phyloP scores from a whole-genome alignment of 2,329 filamentous ascomycete genomes.

The Tolypocladium ophioglossoides region DNA sequence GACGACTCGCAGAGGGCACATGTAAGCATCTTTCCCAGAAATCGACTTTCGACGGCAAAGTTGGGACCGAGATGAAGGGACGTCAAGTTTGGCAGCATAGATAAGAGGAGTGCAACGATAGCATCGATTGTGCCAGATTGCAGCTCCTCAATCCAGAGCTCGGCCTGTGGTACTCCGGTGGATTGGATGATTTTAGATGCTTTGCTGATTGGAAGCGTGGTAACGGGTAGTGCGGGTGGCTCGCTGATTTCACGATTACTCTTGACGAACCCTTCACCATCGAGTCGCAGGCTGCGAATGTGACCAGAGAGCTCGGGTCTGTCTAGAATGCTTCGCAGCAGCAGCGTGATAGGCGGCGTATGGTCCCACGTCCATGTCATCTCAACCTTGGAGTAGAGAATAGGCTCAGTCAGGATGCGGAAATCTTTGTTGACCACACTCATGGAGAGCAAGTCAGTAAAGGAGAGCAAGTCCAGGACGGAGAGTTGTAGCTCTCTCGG shows the following conservation, averaged over 20 bases:
- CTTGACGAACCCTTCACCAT: background rate
- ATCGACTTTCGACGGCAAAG: background rate
- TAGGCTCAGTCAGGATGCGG: background rate
- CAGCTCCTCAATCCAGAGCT: background rate
- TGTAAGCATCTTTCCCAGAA: background rate
- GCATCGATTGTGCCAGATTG: constrained; percentile 2
- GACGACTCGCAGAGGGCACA: background rate
- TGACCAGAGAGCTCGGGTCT: background rate
- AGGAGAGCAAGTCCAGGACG: background rate
- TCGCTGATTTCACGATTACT: background rate
- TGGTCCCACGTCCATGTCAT: background rate
- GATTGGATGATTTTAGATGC: background rate
- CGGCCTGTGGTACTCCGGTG: background rate
- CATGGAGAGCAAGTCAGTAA: background rate
- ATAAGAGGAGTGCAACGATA: constrained; percentile 1
- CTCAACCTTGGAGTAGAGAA: background rate
- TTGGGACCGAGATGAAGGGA: background rate
- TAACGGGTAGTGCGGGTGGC: background rate
- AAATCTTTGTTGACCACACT: background rate
- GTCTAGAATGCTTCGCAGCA: background rate
- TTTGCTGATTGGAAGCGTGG: background rate
- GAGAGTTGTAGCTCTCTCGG: background rate
- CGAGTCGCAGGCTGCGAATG: background rate
- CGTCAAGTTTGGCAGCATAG: constrained; percentile 1
- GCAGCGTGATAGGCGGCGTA: background rate